Percentiles rank a stretch among this genome's conserved stretches.
These are phyloP conservation scores for Rhodamnia argentea DNA, from an alignment of 345 rosid species.

Conservation along the genomic window DNA sequence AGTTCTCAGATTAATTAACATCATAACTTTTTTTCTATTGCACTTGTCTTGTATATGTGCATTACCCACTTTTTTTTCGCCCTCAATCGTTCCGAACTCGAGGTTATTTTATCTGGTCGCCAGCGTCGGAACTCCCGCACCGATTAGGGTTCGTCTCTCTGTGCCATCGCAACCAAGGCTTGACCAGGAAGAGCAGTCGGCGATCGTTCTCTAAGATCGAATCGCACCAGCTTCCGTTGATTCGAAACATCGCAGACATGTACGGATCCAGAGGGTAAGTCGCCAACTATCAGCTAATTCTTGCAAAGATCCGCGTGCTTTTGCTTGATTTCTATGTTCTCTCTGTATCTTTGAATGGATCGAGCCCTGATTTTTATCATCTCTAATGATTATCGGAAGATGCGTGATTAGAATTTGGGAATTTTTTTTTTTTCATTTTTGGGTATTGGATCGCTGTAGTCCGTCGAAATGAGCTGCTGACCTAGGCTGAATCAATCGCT, in stretches of 20 bases:
- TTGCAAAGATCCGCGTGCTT: background rate
- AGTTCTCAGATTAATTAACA: background rate
- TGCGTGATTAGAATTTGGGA: background rate
- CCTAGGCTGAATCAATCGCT: background rate
- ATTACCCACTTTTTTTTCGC: background rate
- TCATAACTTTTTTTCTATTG: background rate
- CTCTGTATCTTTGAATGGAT: background rate
- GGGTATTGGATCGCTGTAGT: background rate
- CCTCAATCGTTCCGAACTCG: background rate
- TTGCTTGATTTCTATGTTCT: background rate
- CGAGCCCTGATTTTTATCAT: background rate
- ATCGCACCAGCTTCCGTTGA: background rate
- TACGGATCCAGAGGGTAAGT: slow-evolving; percentile 51
- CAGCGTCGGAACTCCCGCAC: background rate
- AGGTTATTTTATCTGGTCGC: background rate
- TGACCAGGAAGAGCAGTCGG: background rate
- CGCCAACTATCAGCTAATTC: background rate
- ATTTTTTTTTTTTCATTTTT: background rate
- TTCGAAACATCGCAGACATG: slow-evolving; percentile 7
- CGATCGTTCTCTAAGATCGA: background rate
- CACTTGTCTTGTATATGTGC: background rate
- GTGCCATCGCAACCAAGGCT: background rate
- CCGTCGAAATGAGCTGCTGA: background rate
- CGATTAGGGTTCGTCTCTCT: background rate
- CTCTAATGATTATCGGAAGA: background rate